A percentile compares a stretch with the other conserved stretches of the same genome.
These are phyloP conservation scores for Iris macrosiphon DNA, from an alignment of 106 monocot genomes.

Conservation along the genomic window DNA sequence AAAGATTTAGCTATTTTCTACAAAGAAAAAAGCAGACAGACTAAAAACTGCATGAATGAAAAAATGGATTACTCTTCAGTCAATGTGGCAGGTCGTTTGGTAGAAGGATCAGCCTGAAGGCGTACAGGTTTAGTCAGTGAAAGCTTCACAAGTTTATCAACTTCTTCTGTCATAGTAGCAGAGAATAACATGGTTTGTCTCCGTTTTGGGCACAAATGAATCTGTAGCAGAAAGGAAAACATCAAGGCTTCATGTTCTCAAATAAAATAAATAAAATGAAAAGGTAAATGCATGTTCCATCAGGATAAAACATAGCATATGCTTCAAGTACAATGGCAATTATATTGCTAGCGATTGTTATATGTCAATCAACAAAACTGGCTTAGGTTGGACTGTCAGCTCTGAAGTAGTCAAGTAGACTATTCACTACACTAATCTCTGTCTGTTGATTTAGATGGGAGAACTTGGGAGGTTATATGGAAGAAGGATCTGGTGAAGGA, in stretches of 20 bases:
- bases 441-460: too few species aligned
- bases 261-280: slow-evolving; percentile 4
- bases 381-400: too few species aligned
- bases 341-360: too few species aligned
- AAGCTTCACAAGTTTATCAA: slow-evolving; percentile 78
- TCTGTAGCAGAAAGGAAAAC: slow-evolving; percentile 33
- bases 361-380: too few species aligned
- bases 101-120: slow-evolving; percentile 87
- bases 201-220: slow-evolving; percentile 75
- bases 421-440: too few species aligned
- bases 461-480: too few species aligned
- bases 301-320: neutral
- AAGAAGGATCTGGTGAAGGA: too few species aligned
- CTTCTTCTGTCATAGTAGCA: slow-evolving; percentile 99
- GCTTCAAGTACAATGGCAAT: neutral
- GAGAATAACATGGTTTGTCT: slow-evolving; percentile 98
- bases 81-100: slow-evolving; percentile 76
- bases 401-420: too few species aligned
- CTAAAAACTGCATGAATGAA: neutral
- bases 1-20: neutral
- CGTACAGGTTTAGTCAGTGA: slow-evolving; percentile 86
- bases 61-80: slow-evolving; percentile 80
- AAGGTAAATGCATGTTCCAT: neutral
- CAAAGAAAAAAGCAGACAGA: neutral
- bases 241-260: neutral